Evolutionary conservation across 805 yeast species (phyloP).

Genomic region (Pichia heedii): DNA sequence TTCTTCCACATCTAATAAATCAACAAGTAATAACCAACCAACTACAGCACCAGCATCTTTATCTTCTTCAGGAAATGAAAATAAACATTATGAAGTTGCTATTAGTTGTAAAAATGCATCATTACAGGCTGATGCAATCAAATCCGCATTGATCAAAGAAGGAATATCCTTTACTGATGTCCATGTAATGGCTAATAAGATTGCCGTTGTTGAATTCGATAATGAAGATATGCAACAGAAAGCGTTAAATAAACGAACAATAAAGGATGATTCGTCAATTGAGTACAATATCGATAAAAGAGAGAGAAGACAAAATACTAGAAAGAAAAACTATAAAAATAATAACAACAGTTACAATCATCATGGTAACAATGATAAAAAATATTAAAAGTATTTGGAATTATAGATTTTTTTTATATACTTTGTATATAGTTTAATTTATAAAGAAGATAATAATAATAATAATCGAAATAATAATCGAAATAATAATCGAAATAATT

Average conservation of each 20-base stretch:
- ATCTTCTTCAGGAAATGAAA: background rate
- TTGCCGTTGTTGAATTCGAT: slow-evolving; percentile 4
- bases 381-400: too few relatives aligned
- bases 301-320: background rate
- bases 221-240: slow-evolving; percentile 1
- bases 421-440: too few relatives aligned
- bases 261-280: background rate
- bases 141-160: background rate
- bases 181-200: background rate
- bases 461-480: too few relatives aligned
- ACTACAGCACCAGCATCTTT: background rate
- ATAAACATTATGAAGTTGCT: slow-evolving; percentile 1
- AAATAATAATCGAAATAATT: too few relatives aligned
- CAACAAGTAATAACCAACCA: background rate
- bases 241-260: background rate
- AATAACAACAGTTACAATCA: background rate
- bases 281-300: background rate
- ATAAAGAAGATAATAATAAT: background rate
- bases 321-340: background rate
- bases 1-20: background rate
- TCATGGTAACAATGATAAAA: background rate
- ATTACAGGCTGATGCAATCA: background rate
- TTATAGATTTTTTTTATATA: too few relatives aligned
- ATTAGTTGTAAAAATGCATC: slow-evolving; percentile 1
- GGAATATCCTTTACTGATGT: too few relatives aligned